Percentiles rank a stretch among this genome's conserved stretches.
Evolutionary conservation across 495 filamentous ascomycete species (phyloP).

Genomic region (Daldinia concentrica): DNA sequence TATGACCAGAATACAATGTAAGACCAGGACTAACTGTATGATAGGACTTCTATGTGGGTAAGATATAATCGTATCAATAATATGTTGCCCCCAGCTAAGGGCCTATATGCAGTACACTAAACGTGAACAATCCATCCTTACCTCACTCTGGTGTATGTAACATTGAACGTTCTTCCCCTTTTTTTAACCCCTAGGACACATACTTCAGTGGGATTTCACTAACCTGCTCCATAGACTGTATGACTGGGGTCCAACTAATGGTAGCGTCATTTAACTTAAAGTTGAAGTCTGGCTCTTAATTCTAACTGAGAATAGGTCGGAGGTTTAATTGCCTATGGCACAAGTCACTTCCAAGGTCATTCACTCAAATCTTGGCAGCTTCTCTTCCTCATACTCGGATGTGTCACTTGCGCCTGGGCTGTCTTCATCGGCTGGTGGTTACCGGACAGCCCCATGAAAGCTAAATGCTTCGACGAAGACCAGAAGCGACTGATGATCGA

Average conservation of each 20-base stretch:
- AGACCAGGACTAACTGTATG: background rate
- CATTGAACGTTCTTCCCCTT: background rate
- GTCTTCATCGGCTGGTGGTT: constrained; percentile 65
- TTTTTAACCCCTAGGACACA: background rate
- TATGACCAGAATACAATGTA: background rate
- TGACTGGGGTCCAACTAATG: background rate
- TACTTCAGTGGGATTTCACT: background rate
- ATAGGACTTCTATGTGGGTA: background rate
- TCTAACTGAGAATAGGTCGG: constrained; percentile 5
- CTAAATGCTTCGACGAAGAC: constrained; percentile 60
- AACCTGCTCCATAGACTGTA: background rate
- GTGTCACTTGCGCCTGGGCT: constrained; percentile 29
- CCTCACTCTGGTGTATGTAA: background rate
- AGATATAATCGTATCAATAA: background rate
- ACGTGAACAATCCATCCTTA: background rate
- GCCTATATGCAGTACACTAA: background rate
- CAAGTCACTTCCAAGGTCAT: constrained; percentile 14
- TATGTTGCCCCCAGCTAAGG: background rate
- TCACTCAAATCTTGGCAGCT: constrained; percentile 18
- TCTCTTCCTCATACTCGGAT: constrained; percentile 17
- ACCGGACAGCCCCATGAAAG: constrained; percentile 66
- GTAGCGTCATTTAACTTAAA: background rate
- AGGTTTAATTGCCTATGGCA: constrained; percentile 14
- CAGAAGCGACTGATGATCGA: constrained; percentile 65
- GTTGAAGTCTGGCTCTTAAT: background rate